Base-by-base conservation (phyloP, 2,329 filamentous ascomycete species). In the Podosphaera fusca region DNA sequence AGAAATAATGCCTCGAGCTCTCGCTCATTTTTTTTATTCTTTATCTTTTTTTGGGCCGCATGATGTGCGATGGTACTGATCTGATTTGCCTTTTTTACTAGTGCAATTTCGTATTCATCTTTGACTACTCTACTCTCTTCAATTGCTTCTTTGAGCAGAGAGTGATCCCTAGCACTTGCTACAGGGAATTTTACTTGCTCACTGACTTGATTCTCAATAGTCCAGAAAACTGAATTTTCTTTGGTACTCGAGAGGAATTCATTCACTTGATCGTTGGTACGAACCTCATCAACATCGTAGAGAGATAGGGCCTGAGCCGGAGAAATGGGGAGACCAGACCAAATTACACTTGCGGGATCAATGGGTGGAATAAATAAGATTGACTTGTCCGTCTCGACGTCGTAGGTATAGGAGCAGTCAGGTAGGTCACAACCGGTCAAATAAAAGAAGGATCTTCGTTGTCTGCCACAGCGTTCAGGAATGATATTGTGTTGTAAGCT, bases 371-470 rank as follows among this genome's bases (percentile, higher is more conserved):
- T 90, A 72, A 89, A 98, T 54, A 98, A 80, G 2, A 83, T 94
- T 46, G 89, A 78, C 63, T 81, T 80, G 61, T 81, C 77, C 53
- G 79, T 75, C 51, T 77, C 73, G 58, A 94, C 82, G 62, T 95
- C 83, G 73, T 95, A 95, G 58, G 83, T 77, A 59, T 87, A 78
- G 67, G 82, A 82, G 64, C 84, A 84, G 69, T 95, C 88, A 59
- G 89, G 78, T 35, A 94, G 75, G 60, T 81, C 62, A 66, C 82
- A 94, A 63, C 92, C 92, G 31, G 87, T 90, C 50, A 96, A 75
- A 70, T 98, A 98, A 78, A 85, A 95, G 73, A 98, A 98, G 69
- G 81, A 86, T 57, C 92, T 83, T 61, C 89, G 85, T 71, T 95
- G 89, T 62, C 87, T 88, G 63, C 8, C 56, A 34, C 9, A 21